A percentile compares a stretch with the other conserved stretches of the same genome.
These are phyloP conservation scores for Orbilia blumenaviensis DNA, from an alignment of 2,329 filamentous ascomycete species.

Conservation along the genomic window DNA sequence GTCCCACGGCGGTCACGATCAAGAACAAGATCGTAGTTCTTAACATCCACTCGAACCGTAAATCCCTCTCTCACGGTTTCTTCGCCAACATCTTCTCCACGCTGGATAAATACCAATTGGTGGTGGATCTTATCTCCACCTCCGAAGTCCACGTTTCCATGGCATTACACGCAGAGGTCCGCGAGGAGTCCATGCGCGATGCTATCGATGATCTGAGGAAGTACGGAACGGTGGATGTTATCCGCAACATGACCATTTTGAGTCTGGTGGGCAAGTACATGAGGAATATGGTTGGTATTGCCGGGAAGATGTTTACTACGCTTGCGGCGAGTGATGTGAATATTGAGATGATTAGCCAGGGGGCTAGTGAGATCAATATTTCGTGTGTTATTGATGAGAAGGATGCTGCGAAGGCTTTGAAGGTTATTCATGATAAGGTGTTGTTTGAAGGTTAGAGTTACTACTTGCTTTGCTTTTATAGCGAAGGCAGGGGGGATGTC, in stretches of 20 bases:
- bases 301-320: conserved; percentile 92
- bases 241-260: conserved; percentile 92
- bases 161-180: conserved; percentile 85
- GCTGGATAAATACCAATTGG: conserved; percentile 83
- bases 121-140: conserved; percentile 94
- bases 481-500: neutral
- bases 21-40: conserved; percentile 97
- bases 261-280: conserved; percentile 94
- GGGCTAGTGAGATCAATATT: conserved; percentile 98
- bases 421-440: conserved; percentile 75
- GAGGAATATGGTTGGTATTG: conserved; percentile 96
- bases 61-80: conserved; percentile 94
- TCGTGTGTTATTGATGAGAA: conserved; percentile 94
- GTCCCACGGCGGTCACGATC: conserved; percentile 91
- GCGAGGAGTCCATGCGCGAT: conserved; percentile 70
- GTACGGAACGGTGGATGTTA: conserved; percentile 88
- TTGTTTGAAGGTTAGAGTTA: conserved; percentile 16
- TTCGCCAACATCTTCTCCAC: conserved; percentile 93
- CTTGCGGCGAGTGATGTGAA: conserved; percentile 94
- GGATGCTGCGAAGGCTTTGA: conserved; percentile 91
- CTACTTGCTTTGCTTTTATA: neutral
- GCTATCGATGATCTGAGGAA: conserved; percentile 77
- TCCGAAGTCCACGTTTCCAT: conserved; percentile 97
- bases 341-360: conserved; percentile 99
- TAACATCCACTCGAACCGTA: conserved; percentile 97